Conservation (phyloP, 495 filamentous ascomycete species). For the Penicillium pulvis region DNA sequence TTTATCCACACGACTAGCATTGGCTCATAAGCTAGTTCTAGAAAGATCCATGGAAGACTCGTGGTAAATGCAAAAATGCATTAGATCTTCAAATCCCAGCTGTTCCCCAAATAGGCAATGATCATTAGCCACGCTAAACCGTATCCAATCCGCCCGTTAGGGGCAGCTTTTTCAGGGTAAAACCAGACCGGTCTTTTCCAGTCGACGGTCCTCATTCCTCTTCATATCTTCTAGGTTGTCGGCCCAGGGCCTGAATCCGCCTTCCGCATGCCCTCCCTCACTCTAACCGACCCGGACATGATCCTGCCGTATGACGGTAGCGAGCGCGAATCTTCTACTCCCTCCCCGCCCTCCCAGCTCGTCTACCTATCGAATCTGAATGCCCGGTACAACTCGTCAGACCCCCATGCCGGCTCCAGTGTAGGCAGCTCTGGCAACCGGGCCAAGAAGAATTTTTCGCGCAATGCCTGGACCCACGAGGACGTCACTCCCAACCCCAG, state of each 20-base stretch:
- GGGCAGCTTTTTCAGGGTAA: slow-evolving; percentile 26
- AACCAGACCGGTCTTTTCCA: slow-evolving; percentile 9
- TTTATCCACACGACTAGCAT: too few species aligned
- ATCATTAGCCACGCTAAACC: slow-evolving; percentile 32
- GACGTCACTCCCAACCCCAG: slow-evolving; percentile 48
- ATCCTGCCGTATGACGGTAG: slow-evolving; percentile 70
- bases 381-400: slow-evolving; percentile 24
- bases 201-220: background rate
- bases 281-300: slow-evolving; percentile 92
- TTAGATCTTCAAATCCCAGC: slow-evolving; percentile 6
- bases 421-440: slow-evolving; percentile 13
- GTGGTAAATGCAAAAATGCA: too few species aligned
- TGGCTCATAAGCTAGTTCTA: too few species aligned
- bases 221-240: background rate
- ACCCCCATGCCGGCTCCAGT: slow-evolving; percentile 13
- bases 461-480: slow-evolving; percentile 54
- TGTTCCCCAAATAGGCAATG: slow-evolving; percentile 25
- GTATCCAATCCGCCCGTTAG: slow-evolving; percentile 21
- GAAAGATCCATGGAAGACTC: too few species aligned
- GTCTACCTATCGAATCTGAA: slow-evolving; percentile 43
- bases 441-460: slow-evolving; percentile 40
- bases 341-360: slow-evolving; percentile 49
- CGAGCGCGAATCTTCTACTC: slow-evolving; percentile 57
- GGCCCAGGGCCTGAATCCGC: slow-evolving; percentile 16
- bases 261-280: slow-evolving; percentile 64